Base-by-base conservation (phyloP, 208 protist genomes). In the Histomonas meleagridis region DNA sequence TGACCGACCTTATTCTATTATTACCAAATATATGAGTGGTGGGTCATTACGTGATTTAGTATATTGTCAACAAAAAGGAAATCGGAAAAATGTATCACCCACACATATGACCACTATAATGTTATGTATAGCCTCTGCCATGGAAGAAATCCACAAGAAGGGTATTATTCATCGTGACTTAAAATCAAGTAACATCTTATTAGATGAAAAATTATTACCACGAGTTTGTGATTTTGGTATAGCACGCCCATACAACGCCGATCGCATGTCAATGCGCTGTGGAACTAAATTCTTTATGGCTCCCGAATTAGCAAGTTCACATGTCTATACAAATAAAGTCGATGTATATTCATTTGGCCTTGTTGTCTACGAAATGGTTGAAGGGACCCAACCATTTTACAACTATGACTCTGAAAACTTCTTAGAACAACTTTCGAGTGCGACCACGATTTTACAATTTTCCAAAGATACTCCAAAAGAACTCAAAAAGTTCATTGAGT, bases 1-100 rank as follows among this genome's bases (percentile, higher is more conserved):
- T 3, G 60, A 65, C 16, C 7, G 7, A n/a, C 60, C 60, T n/a
- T 65, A 32, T 65, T 65, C 60, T n/a, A n/a, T 65, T 12, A 65
- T 65, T n/a, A 65, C 23, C 23, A 46, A 98, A 93, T 97, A 94
- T 79, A 93, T 97, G 10, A 95, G 92, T 26, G 96, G 96, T n/a
- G 94, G 94, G 12, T 95, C 94, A 21, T 60, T 95, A 16, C 35
- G 70, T 26, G 94, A 94, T 53, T 18, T 95, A 16, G 55, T 94
- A n/a, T n/a, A n/a, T n/a, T 26, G 38, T 28, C 51, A 86, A 55
- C 16, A 5, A n/a, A 7, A 10, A 32, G 23, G 9, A 55, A 46
- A 14, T 5, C 18, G 23, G 0, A 40, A 12, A 51, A 86, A 35
- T 7, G 32, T 86, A 32, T 32, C 40, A 38, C 46, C 46, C 7